Evolutionary conservation across 2,329 filamentous ascomycete genomes (phyloP).

Genomic region (Monosporascus sp.): DNA sequence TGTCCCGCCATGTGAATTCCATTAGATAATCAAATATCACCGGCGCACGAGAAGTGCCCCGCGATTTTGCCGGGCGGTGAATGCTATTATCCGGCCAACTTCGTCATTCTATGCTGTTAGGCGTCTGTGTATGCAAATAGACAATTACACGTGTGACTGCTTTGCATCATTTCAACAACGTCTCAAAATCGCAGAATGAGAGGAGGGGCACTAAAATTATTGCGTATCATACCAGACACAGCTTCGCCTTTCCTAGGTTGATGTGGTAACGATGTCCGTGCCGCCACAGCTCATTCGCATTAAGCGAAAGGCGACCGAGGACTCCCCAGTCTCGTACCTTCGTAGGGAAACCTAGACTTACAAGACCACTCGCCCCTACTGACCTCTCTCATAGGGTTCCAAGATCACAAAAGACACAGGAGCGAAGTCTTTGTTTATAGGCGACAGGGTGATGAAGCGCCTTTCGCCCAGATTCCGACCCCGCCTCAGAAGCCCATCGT

Average conservation of each 20-base stretch:
- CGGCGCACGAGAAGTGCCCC: neutral
- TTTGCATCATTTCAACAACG: neutral
- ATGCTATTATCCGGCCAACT: neutral
- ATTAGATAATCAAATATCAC: neutral
- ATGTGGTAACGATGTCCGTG: conserved; percentile 41
- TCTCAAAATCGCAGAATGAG: neutral
- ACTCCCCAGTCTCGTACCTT: conserved; percentile 50
- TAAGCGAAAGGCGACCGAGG: conserved; percentile 55
- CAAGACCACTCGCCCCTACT: conserved; percentile 7
- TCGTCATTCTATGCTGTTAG: neutral
- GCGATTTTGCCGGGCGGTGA: conserved; percentile 12
- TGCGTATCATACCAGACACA: neutral
- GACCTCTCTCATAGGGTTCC: conserved; percentile 38
- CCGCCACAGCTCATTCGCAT: conserved; percentile 56
- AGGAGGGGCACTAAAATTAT: neutral
- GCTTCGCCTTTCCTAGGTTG: neutral
- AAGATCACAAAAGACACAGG: conserved; percentile 49
- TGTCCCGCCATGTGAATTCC: neutral
- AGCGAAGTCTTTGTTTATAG: conserved; percentile 53
- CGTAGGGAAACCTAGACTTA: conserved; percentile 33
- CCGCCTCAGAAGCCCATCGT: conserved; percentile 37
- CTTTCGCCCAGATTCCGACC: conserved; percentile 19
- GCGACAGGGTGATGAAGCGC: conserved; percentile 36
- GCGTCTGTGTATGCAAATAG: neutral
- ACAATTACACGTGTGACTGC: neutral